A percentile compares a stretch with the other conserved stretches of the same genome.
These are phyloP conservation scores for Colletotrichum coccodes DNA, from an alignment of 2,329 filamentous ascomycete genomes.

Conservation along the genomic window DNA sequence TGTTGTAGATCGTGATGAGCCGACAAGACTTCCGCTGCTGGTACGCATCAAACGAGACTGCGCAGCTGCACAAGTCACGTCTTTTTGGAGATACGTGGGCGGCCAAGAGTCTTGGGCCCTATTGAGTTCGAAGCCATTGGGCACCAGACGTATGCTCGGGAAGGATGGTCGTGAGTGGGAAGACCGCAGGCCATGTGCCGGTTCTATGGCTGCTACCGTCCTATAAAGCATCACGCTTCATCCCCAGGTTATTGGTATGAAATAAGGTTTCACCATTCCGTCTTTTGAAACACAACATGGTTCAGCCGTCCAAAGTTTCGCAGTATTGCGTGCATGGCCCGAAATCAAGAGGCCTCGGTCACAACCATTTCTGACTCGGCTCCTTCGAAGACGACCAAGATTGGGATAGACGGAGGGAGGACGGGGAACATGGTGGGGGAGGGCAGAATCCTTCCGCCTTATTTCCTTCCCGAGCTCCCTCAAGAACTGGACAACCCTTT, in stretches of 20 bases:
- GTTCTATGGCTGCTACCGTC: background rate
- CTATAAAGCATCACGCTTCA: conserved; percentile 2
- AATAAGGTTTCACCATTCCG: background rate
- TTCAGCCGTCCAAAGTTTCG: background rate
- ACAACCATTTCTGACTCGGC: background rate
- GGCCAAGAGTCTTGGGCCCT: conserved; percentile 14
- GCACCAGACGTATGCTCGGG: background rate
- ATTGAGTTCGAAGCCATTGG: background rate
- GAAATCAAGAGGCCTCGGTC: background rate
- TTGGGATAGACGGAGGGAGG: no score
- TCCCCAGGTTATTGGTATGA: background rate
- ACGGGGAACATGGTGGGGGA: no score
- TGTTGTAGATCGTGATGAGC: background rate
- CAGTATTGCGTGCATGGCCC: background rate
- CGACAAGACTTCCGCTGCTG: background rate
- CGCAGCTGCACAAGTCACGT: background rate
- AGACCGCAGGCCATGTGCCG: background rate
- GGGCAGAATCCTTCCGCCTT: no score
- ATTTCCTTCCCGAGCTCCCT: no score
- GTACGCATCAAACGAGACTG: no score
- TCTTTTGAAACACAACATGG: conserved; percentile 1
- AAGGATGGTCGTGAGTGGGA: background rate
- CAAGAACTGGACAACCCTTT: no score
- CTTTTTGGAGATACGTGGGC: background rate
- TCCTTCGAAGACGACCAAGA: background rate